phyloP scores from a whole-genome alignment of 2,329 filamentous ascomycete species.

The Arthrobotrys conoides region DNA sequence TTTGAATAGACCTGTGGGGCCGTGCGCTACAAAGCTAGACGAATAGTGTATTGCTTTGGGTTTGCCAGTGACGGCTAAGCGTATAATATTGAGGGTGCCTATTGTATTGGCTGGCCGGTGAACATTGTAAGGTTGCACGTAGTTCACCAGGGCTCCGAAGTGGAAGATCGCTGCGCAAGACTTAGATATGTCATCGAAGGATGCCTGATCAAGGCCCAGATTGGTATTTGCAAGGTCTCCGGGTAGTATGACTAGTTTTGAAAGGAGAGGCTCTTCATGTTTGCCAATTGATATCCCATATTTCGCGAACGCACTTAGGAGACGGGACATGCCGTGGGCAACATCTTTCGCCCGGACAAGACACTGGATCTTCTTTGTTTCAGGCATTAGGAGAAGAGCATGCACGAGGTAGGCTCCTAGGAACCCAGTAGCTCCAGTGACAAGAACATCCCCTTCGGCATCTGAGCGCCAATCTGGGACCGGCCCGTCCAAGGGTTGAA shows the following conservation, averaged over 20 bases:
- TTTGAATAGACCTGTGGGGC: constrained; percentile 24
- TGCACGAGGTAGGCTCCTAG: constrained; percentile 19
- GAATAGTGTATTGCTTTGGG: constrained; percentile 31
- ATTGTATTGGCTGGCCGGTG: constrained; percentile 29
- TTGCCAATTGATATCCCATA: not conserved
- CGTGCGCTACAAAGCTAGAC: constrained; percentile 23
- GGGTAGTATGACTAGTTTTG: constrained; percentile 11
- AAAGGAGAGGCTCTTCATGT: not conserved
- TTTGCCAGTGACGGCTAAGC: constrained; percentile 13
- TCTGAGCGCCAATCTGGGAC: constrained; percentile 24
- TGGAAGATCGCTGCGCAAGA: constrained; percentile 23
- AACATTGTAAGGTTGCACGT: constrained; percentile 22
- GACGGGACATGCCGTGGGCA: constrained; percentile 24
- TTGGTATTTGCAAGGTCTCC: constrained; percentile 23
- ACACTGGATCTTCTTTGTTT: constrained; percentile 20
- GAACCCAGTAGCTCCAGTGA: constrained; percentile 29
- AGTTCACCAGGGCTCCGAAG: constrained; percentile 24
- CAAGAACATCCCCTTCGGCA: constrained; percentile 18
- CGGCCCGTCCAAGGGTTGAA: constrained; percentile 19
- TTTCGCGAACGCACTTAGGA: constrained; percentile 10
- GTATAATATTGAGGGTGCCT: constrained; percentile 30
- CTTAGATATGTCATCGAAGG: constrained; percentile 3
- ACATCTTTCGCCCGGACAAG: constrained; percentile 16
- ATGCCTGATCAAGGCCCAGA: constrained; percentile 1
- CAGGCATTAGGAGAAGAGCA: constrained; percentile 30